Evolutionary conservation across 352 stramenopile genomes (phyloP).

Genomic region (Saprolegnia parasitica): DNA sequence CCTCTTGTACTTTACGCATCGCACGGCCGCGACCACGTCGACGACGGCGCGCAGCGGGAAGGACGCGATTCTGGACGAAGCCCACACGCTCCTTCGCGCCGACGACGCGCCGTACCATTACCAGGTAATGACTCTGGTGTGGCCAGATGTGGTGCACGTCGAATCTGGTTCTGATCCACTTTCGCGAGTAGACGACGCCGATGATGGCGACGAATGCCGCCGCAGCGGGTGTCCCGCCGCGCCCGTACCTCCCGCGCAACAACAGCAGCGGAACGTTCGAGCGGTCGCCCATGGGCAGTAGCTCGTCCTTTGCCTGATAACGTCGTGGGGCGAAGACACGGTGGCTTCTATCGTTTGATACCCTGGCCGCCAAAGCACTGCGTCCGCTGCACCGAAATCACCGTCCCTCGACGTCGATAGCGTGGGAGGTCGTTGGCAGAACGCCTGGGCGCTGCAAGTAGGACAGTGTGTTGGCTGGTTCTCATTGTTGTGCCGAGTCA

Average conservation of each 20-base stretch:
- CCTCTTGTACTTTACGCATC: constrained; percentile 60
- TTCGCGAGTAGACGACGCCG: too few species aligned
- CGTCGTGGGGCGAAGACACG: not conserved
- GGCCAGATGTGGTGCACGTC: too few species aligned
- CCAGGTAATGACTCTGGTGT: constrained; percentile 3
- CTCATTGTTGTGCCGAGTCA: too few species aligned
- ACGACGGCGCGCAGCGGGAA: not conserved
- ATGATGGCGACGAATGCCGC: not conserved
- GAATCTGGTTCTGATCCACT: too few species aligned
- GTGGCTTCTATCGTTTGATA: not conserved
- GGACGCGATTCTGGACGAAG: constrained; percentile 1
- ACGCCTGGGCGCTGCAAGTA: too few species aligned
- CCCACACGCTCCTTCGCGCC: not conserved
- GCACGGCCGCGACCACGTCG: not conserved
- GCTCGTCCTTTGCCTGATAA: constrained; percentile 14
- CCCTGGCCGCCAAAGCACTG: too few species aligned
- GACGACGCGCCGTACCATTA: constrained; percentile 26
- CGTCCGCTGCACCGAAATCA: too few species aligned
- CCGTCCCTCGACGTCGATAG: too few species aligned
- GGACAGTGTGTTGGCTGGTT: too few species aligned
- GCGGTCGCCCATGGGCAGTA: constrained; percentile 5
- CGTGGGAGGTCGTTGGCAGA: too few species aligned
- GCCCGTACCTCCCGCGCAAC: constrained; percentile 16
- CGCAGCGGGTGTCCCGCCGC: not conserved
- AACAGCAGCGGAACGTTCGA: constrained; percentile 21